Conservation (phyloP, 352 stramenopile species). For the Phytophthora citrophthora region DNA sequence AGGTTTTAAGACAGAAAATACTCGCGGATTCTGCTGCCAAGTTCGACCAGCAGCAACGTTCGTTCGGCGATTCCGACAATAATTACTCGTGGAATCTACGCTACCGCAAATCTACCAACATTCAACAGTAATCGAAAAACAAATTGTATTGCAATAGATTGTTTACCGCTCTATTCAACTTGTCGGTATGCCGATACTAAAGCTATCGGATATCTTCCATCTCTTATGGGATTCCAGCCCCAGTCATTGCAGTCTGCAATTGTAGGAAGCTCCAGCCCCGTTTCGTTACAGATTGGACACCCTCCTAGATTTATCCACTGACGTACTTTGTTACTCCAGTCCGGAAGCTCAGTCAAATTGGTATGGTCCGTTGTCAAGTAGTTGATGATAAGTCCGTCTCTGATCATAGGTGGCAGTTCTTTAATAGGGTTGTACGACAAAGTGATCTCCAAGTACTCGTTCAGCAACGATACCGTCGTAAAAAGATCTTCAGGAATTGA, state of each 20-base stretch:
- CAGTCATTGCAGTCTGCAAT: conserved; percentile 11
- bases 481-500: conserved; percentile 31
- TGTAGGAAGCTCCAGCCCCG: background rate
- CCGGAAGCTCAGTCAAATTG: conserved; percentile 26
- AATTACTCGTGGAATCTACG: conserved; percentile 13
- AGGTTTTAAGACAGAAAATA: conserved; percentile 12
- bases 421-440: conserved; percentile 43
- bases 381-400: conserved; percentile 28
- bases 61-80: conserved; percentile 26
- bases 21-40: conserved; percentile 8
- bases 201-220: conserved; percentile 19
- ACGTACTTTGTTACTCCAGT: conserved; percentile 33
- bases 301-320: conserved; percentile 22
- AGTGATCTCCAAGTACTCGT: conserved; percentile 33
- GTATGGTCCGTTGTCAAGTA: conserved; percentile 45
- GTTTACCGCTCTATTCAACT: conserved; percentile 2
- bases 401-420: conserved; percentile 23
- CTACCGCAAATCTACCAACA: conserved; percentile 1
- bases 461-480: conserved; percentile 12
- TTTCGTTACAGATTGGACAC: conserved; percentile 21
- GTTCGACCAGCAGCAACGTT: conserved; percentile 12
- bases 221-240: conserved; percentile 16
- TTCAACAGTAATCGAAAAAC: background rate
- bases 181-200: conserved; percentile 14
- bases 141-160: background rate